These are phyloP conservation scores for Tephrocybe sp. DNA, from an alignment of 768 basidiomycete species.

Conservation along the genomic window DNA sequence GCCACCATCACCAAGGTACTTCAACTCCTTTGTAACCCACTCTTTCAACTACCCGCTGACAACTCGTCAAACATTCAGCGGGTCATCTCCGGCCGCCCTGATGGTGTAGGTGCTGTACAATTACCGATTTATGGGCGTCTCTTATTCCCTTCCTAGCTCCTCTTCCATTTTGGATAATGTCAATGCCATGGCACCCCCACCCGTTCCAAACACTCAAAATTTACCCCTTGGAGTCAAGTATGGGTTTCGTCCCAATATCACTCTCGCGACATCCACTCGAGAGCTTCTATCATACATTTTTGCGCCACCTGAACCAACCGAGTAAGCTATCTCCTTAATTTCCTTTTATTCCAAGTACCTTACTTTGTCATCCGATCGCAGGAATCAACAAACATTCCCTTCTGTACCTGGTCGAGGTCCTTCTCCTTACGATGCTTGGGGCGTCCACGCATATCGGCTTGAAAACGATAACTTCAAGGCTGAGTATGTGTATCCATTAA, in stretches of 20 bases:
- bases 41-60: constrained; percentile 20
- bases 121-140: constrained; percentile 13
- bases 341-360: constrained; percentile 15
- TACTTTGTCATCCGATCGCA: constrained; percentile 19
- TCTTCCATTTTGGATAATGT: constrained; percentile 30
- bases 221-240: constrained; percentile 44
- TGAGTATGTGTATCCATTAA: constrained; percentile 68
- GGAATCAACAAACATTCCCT: constrained; percentile 36
- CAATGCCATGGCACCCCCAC: constrained; percentile 17
- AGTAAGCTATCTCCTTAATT: constrained; percentile 33
- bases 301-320: constrained; percentile 62
- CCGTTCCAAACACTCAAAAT: constrained; percentile 22
- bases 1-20: constrained; percentile 24
- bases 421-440: constrained; percentile 68
- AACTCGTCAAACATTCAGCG: constrained; percentile 19
- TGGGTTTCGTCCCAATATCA: constrained; percentile 51
- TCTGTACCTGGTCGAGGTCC: constrained; percentile 29
- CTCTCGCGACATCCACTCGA: constrained; percentile 57
- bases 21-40: constrained; percentile 10
- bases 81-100: constrained; percentile 35
- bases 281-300: constrained; percentile 73
- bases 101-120: constrained; percentile 33
- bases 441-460: constrained; percentile 68
- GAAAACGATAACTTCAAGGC: constrained; percentile 71
- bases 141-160: constrained; percentile 25